Evolutionary conservation across 2,329 filamentous ascomycete genomes (phyloP), one percentile per base, ranked within the genome.

Genomic region (Karstenula rhodostoma): DNA sequence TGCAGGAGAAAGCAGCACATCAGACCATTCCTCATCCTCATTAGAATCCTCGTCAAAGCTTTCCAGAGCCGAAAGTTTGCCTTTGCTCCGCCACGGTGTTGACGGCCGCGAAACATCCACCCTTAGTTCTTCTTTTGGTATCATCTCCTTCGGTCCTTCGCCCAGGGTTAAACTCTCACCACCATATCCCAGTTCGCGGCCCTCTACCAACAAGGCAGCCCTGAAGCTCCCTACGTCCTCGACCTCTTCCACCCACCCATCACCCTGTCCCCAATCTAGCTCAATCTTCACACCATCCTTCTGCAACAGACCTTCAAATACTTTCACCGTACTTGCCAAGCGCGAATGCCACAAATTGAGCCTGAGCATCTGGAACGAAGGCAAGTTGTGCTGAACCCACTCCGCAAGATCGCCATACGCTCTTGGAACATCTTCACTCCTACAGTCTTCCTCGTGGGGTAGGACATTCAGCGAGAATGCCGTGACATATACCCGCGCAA

Each of bases 391-490:
- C 9, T 57, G n/a, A 5, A 73, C 57, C 44, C 66, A 73, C 4
- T 15, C 47, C 8, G 62, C 64, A 2, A 74, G 54, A n/a, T 64
- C 55, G 3, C 52, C 47, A 55, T 73, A 75, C 7, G 69, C 47
- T 12, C n/a, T 25, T 13, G 12, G n/a, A 40, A 55, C 60, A 56
- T 63, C 63, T 19, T 25, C 56, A 29, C 32, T 43, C 4, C 50
- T 61, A 37, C 67, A 72, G 40, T 77, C 73, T 54, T 77, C 73
- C 48, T 76, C 73, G 43, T 72, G 73, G 3, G 65, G 62, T 23
- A 75, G 68, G 15, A 68, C 57, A 6, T 72, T 65, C 9, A 77
- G 54, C 22, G 64, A 72, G 8, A 74, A 27, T 17, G 44, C 23
- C n/a, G 65, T 66, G 13, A 77, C 51, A 10, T 68, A 53, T 19